Percentiles rank a stretch among this genome's conserved stretches.
Conservation (phyloP, 768 basidiomycete genomes). For the Lactarius sanguifluus region DNA sequence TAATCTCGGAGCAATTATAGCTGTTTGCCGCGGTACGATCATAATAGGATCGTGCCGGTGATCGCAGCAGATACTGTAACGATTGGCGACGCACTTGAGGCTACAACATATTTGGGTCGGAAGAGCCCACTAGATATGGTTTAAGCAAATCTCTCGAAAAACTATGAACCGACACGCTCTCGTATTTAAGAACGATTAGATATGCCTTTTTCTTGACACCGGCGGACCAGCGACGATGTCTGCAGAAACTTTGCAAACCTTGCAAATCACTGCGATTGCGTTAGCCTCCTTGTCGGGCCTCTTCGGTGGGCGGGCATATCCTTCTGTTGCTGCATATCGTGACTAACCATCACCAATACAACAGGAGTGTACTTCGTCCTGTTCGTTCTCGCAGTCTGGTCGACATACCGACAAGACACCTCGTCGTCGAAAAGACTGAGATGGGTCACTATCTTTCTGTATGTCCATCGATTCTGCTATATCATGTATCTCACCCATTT, state of each 20-base stretch:
- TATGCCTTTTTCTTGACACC: not conserved
- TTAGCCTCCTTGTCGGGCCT: constrained; percentile 27
- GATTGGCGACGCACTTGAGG: not conserved
- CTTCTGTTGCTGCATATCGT: not conserved
- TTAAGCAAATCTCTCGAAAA: too few species aligned
- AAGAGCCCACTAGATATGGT: too few species aligned
- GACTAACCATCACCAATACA: not conserved
- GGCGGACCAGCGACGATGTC: constrained; percentile 5
- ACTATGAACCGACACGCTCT: not conserved
- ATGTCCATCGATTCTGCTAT: not conserved
- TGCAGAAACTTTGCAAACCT: constrained; percentile 17
- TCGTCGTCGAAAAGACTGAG: constrained; percentile 24
- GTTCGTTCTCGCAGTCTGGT: constrained; percentile 31
- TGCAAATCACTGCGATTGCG: constrained; percentile 26
- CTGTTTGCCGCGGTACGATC: not conserved
- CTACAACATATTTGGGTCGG: not conserved
- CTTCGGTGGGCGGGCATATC: constrained; percentile 23
- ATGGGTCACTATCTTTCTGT: constrained; percentile 30
- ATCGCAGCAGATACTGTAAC: not conserved
- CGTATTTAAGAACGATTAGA: constrained; percentile 9
- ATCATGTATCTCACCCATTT: constrained; percentile 31
- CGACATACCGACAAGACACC: constrained; percentile 21
- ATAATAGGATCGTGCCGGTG: not conserved
- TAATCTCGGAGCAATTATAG: not conserved
- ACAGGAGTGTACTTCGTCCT: constrained; percentile 32